Conservation (phyloP, 2,329 filamentous ascomycete genomes). For the Exophiala alcalophila region DNA sequence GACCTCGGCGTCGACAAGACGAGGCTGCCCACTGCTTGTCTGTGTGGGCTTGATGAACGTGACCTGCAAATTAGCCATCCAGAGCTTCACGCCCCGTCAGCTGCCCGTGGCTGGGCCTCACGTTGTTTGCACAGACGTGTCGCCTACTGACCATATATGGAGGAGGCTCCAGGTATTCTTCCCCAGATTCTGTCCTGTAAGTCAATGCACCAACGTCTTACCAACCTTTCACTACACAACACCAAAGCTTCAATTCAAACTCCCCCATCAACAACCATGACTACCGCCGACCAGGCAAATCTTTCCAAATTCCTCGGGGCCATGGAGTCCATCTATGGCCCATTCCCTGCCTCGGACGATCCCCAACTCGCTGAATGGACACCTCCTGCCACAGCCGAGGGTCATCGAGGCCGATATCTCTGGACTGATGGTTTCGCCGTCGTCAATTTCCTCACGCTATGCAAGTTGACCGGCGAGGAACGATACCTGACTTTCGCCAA, state of each 20-base stretch:
- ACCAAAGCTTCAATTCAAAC: not conserved
- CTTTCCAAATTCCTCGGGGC: constrained; percentile 35
- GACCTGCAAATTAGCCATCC: too few species aligned
- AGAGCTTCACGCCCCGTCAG: too few species aligned
- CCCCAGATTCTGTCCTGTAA: not conserved
- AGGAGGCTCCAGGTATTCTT: too few species aligned
- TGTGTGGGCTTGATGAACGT: too few species aligned
- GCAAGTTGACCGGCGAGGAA: constrained; percentile 39
- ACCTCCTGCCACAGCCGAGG: constrained; percentile 51
- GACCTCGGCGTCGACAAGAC: too few species aligned
- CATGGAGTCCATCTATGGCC: constrained; percentile 43
- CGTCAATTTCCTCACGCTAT: constrained; percentile 57
- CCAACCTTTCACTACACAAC: constrained; percentile 2
- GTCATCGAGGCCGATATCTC: constrained; percentile 57
- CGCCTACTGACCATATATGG: too few species aligned
- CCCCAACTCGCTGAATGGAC: constrained; percentile 41
- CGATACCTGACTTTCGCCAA: constrained; percentile 51
- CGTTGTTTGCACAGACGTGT: too few species aligned
- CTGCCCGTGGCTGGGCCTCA: too few species aligned
- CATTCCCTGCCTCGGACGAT: constrained; percentile 34
- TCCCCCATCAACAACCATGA: constrained; percentile 10
- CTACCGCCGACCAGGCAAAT: constrained; percentile 7
- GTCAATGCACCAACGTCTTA: not conserved
- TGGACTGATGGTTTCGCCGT: constrained; percentile 63
- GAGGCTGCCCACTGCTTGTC: too few species aligned